Percentiles rank a stretch among this genome's conserved stretches.
Evolutionary conservation across 2,329 filamentous ascomycete genomes (phyloP).

Genomic region (Trichoderma asperellum): DNA sequence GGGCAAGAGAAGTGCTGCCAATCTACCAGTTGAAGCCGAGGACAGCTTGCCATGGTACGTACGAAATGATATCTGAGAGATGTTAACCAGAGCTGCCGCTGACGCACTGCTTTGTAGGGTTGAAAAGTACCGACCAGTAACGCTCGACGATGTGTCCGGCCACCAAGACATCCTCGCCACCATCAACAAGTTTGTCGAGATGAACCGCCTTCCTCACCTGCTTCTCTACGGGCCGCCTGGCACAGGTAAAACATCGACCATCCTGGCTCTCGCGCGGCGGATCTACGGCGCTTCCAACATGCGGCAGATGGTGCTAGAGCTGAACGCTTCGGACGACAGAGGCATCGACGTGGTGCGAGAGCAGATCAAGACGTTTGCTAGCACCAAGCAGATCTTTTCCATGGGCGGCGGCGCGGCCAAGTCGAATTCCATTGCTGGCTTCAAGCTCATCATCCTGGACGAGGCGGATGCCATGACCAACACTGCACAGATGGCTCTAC

Average conservation of each 20-base stretch:
- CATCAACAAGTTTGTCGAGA: constrained; percentile 96
- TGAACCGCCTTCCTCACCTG: constrained; percentile 91
- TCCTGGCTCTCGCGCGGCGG: constrained; percentile 86
- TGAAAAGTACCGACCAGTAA: constrained; percentile 92
- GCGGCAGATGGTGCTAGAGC: constrained; percentile 97
- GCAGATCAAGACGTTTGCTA: constrained; percentile 99
- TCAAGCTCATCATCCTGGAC: constrained; percentile 96
- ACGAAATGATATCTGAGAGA: not conserved
- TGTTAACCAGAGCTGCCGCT: not conserved
- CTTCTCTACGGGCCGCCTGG: constrained; percentile 96
- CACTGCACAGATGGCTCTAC: constrained; percentile 94
- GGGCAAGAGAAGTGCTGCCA: constrained; percentile 89
- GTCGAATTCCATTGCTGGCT: constrained; percentile 65
- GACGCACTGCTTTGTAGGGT: constrained; percentile 61
- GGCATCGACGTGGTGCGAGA: constrained; percentile 98
- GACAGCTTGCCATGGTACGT: constrained; percentile 88
- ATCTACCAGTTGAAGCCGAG: constrained; percentile 90
- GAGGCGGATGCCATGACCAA: constrained; percentile 99
- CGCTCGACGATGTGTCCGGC: constrained; percentile 88
- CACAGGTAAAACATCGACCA: constrained; percentile 96
- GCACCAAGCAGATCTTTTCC: constrained; percentile 94
- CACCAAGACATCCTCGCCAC: constrained; percentile 97
- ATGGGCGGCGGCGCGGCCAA: constrained; percentile 57
- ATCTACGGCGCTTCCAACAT: constrained; percentile 93
- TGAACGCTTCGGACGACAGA: constrained; percentile 95